A percentile compares a stretch with the other conserved stretches of the same genome.
These are phyloP conservation scores for Phoenix roebelenii DNA, from an alignment of 176 grass and related monocot species.

Conservation along the genomic window DNA sequence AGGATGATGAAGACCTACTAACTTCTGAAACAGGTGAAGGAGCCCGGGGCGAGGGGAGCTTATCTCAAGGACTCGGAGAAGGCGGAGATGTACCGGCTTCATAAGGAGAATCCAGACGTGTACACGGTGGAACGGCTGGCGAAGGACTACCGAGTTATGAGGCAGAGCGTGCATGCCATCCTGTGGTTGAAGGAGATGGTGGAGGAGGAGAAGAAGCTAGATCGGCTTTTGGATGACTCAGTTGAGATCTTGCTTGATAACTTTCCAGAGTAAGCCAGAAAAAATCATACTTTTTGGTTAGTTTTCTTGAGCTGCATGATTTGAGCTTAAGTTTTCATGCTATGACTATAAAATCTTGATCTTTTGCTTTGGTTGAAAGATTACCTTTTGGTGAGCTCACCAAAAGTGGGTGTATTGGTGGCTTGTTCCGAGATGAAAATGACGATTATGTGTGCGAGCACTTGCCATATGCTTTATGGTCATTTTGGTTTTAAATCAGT, in stretches of 20 bases:
- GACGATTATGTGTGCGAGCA: too few species aligned
- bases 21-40: conserved; percentile 77
- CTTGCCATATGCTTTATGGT: too few species aligned
- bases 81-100: conserved; percentile 84
- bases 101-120: conserved; percentile 74
- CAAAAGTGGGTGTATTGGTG: too few species aligned
- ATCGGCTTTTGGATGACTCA: conserved; percentile 72
- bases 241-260: conserved; percentile 91
- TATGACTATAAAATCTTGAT: too few species aligned
- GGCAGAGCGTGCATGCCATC: conserved; percentile 91
- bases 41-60: conserved; percentile 60
- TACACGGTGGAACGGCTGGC: conserved; percentile 92
- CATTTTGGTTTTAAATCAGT: too few species aligned
- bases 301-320: too few species aligned
- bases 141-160: conserved; percentile 89
- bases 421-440: too few species aligned
- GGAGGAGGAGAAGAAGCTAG: conserved; percentile 79
- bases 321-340: too few species aligned
- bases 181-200: conserved; percentile 97
- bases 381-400: too few species aligned
- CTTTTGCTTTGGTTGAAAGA: too few species aligned
- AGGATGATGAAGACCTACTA: conserved; percentile 46
- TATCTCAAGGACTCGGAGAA: conserved; percentile 98
- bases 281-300: too few species aligned
- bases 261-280: conserved; percentile 57